Evolutionary conservation across 2,329 filamentous ascomycete species (phyloP).

Genomic region (Colletotrichum chrysophilum): DNA sequence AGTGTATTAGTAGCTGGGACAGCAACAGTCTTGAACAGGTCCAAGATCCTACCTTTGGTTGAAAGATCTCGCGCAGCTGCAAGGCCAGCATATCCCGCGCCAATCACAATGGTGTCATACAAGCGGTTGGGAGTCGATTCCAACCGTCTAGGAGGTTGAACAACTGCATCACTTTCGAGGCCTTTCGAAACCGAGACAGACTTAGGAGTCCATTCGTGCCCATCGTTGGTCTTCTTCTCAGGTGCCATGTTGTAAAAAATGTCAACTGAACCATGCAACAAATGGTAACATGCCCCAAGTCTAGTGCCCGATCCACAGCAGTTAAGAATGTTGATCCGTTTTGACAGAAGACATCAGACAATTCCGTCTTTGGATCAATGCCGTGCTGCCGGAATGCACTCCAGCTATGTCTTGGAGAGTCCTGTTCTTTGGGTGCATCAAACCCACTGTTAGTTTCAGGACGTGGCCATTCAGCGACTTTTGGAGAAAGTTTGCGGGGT

Average conservation of each 20-base stretch:
- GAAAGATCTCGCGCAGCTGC: conserved; percentile 23
- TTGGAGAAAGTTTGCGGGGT: neutral
- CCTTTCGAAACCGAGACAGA: neutral
- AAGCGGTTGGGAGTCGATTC: neutral
- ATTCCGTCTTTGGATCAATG: neutral
- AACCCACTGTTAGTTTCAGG: neutral
- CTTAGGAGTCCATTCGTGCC: neutral
- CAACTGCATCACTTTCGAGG: neutral
- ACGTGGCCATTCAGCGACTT: neutral
- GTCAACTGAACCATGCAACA: neutral
- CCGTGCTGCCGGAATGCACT: neutral
- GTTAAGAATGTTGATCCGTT: neutral
- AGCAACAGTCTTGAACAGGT: neutral
- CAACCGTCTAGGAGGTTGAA: neutral
- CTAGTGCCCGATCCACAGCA: neutral
- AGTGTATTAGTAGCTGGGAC: neutral
- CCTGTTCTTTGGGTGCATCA: neutral
- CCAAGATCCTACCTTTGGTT: neutral
- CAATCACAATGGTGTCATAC: conserved; percentile 24
- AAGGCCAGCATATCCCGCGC: conserved; percentile 26
- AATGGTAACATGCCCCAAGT: neutral
- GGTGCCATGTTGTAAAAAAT: neutral
- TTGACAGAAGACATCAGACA: neutral
- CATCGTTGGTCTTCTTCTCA: neutral
- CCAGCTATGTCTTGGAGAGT: neutral